Conservation (phyloP, 352 stramenopile genomes). For the Phytophthora agathidicida region DNA sequence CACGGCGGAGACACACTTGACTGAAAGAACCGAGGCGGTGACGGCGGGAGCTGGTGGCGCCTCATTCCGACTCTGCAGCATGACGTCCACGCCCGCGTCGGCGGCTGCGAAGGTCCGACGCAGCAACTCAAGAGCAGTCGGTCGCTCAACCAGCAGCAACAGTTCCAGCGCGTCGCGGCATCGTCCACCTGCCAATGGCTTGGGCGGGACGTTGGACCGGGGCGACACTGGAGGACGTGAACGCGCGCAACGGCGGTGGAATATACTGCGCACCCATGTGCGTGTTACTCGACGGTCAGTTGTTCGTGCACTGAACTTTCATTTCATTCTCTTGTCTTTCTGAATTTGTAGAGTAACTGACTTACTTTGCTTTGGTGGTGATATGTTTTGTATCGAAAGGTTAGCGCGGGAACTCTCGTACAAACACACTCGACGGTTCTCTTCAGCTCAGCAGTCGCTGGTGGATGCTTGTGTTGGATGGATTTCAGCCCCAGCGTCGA, state of each 20-base stretch:
- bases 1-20: conserved; percentile 20
- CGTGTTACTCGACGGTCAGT: conserved; percentile 64
- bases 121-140: too few species aligned
- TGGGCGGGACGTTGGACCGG: too few species aligned
- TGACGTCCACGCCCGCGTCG: conserved; percentile 25
- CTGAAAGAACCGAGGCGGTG: conserved; percentile 8
- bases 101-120: too few species aligned
- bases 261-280: conserved; percentile 64
- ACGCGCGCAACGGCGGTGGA: conserved; percentile 52
- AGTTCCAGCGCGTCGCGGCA: too few species aligned
- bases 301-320: conserved; percentile 6
- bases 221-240: not conserved
- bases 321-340: too few species aligned
- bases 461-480: conserved; percentile 38
- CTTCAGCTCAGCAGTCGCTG: conserved; percentile 53
- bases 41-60: not conserved
- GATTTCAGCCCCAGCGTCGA: not conserved
- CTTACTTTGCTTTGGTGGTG: too few species aligned
- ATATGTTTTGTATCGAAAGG: conserved; percentile 22
- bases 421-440: conserved; percentile 58
- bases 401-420: conserved; percentile 54
- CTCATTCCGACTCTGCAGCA: conserved; percentile 3
- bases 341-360: too few species aligned
- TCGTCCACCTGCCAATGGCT: too few species aligned
- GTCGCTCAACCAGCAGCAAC: not conserved